phyloP scores from a whole-genome alignment of 2,329 filamentous ascomycete species.

The Falciphora oryzae region DNA sequence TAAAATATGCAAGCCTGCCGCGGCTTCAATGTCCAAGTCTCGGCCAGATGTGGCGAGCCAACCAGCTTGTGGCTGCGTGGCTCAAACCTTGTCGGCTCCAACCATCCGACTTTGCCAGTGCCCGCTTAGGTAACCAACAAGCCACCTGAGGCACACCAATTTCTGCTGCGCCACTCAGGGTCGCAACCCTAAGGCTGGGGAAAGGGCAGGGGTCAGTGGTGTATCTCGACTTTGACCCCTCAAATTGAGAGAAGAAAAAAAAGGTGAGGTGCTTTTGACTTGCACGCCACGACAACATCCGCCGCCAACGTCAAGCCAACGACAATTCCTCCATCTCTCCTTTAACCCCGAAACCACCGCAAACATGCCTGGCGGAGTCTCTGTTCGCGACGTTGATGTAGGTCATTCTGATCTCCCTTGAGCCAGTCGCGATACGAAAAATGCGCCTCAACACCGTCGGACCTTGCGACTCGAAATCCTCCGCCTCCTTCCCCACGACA shows the following conservation, averaged over 20 bases:
- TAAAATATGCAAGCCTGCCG: no score
- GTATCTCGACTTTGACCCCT: constrained; percentile 1
- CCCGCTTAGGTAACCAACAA: not conserved
- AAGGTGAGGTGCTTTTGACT: not conserved
- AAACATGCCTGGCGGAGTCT: constrained; percentile 69
- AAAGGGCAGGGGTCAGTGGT: not conserved
- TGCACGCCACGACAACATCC: constrained; percentile 11
- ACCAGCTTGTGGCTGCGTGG: not conserved
- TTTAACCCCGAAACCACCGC: constrained; percentile 21
- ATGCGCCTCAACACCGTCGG: not conserved
- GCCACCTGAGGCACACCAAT: not conserved
- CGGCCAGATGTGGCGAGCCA: not conserved
- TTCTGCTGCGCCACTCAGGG: constrained; percentile 8
- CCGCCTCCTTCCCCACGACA: not conserved
- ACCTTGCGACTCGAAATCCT: not conserved
- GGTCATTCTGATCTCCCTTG: constrained; percentile 35
- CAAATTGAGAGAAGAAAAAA: not conserved
- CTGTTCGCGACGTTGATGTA: constrained; percentile 83
- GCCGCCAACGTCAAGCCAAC: constrained; percentile 6
- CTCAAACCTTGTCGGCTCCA: not conserved
- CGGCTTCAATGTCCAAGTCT: not conserved
- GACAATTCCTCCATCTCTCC: constrained; percentile 5
- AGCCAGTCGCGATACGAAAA: constrained; percentile 14
- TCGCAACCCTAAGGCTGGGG: constrained; percentile 4
- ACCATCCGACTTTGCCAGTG: not conserved